phyloP scores from a whole-genome alignment of 805 yeast species.

The Sugiyamaella qingdaonensis region DNA sequence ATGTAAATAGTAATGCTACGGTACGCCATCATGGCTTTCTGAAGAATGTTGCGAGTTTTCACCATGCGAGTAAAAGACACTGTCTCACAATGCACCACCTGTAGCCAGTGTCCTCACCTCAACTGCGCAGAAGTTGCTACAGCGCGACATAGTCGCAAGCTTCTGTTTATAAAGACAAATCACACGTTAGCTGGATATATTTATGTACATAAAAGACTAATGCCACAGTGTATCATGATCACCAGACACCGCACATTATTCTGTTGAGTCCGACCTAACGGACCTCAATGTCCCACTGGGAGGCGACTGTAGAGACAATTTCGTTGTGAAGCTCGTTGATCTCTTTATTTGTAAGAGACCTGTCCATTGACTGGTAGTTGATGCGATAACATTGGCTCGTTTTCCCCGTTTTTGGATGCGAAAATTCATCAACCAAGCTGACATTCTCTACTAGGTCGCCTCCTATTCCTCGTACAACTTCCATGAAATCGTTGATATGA shows the following conservation, averaged over 20 bases:
- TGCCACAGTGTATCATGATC: neutral
- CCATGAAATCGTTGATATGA: constrained; percentile 93
- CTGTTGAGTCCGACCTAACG: constrained; percentile 34
- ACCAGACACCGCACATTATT: neutral
- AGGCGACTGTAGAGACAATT: constrained; percentile 55
- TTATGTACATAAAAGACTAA: neutral
- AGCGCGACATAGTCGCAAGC: too few species aligned
- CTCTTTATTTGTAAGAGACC: constrained; percentile 81
- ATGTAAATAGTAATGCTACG: constrained; percentile 1
- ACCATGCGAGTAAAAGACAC: neutral
- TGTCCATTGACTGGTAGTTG: constrained; percentile 93
- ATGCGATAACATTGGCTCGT: constrained; percentile 84
- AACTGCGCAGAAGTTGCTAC: too few species aligned
- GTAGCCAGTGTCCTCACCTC: too few species aligned
- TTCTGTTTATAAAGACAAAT: neutral
- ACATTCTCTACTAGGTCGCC: constrained; percentile 91
- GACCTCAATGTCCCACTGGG: constrained; percentile 53
- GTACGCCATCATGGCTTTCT: neutral
- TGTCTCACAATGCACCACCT: neutral
- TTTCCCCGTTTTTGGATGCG: constrained; percentile 75
- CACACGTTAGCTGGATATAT: constrained; percentile 3
- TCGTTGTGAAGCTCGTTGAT: constrained; percentile 66
- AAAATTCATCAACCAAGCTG: constrained; percentile 69
- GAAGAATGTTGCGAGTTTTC: neutral
- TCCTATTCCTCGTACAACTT: constrained; percentile 72